Evolutionary conservation across 495 filamentous ascomycete species (phyloP), one percentile per base, ranked within the genome.

Genomic region (Elasticomyces elasticus): DNA sequence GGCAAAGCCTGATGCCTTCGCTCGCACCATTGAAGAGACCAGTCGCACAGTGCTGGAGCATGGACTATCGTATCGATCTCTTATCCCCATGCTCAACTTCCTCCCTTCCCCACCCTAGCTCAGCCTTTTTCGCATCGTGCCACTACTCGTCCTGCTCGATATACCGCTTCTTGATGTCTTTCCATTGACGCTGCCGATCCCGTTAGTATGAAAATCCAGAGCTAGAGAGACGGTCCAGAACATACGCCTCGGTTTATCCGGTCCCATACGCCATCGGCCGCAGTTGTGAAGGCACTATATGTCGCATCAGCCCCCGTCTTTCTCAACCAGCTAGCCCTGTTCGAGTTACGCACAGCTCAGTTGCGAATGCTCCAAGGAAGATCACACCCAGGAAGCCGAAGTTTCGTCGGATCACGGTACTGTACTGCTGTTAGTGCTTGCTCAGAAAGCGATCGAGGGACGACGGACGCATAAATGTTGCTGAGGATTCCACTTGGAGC

Each of bases 111-210:
- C 17, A 3, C 5, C 42, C 42, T n/a, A 31, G 45, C 23, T 15
- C 45, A 6, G 11, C 45, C 24, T 27, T 6, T 17, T 19, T 24
- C 25, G n/a, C 25, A 5, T 5, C 2, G 2, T 9, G 28, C 45
- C 5, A 25, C 25, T 49, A 20, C 17, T 63, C 63, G 7, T 60
- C 58, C 52, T 80, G 77, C 60, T 88, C 83, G 60, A 89, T 70
- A 69, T 96, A 99, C 66, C 79, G 82, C 67, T 80, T 71, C 69
- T 92, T 89, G 74, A 99, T 96, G 70, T 97, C 92, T 79, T 97
- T 97, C 94, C 94, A 99, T 91, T 97, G 94, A 61, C 92, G 88
- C 87, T 97, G 66, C 67, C 63, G 44, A 48, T 49, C 43, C 12
- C 20, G 65, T 77, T 63, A 76, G 73, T 61, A 48, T 51, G 40